Evolutionary conservation across 306 rosid species (phyloP).

Genomic region (Rosa persica): DNA sequence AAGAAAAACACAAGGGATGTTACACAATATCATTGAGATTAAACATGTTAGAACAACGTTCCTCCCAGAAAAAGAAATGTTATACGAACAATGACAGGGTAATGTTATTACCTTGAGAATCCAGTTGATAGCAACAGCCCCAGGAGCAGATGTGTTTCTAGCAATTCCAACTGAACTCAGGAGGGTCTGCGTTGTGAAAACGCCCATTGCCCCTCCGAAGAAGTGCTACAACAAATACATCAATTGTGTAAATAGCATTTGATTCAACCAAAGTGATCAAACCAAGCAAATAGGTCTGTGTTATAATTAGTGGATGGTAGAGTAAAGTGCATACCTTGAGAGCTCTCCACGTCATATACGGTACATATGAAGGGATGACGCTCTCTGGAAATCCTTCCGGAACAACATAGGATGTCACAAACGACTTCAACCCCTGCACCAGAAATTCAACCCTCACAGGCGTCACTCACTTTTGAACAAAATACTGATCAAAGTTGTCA

Average conservation of each 20-base stretch:
- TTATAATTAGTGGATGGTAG: neutral
- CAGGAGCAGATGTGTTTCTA: slow-evolving; percentile 64
- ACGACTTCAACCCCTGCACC: slow-evolving; percentile 70
- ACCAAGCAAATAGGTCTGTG: neutral
- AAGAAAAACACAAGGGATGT: neutral
- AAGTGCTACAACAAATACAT: slow-evolving; percentile 55
- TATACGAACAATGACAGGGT: neutral
- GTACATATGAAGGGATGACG: slow-evolving; percentile 87
- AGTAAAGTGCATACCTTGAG: slow-evolving; percentile 59
- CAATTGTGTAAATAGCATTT: slow-evolving; percentile 6
- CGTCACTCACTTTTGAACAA: neutral
- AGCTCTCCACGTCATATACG: slow-evolving; percentile 98
- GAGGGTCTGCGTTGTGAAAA: slow-evolving; percentile 93
- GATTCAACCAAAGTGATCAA: neutral
- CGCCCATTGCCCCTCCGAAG: slow-evolving; percentile 99
- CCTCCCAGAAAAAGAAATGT: neutral
- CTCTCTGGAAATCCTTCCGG: slow-evolving; percentile 95
- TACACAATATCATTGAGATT: neutral
- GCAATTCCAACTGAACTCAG: slow-evolving; percentile 86
- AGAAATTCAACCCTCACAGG: slow-evolving; percentile 3
- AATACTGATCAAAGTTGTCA: slow-evolving; percentile 1
- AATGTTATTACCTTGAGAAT: slow-evolving; percentile 70
- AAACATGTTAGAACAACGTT: neutral
- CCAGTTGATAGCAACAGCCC: slow-evolving; percentile 96
- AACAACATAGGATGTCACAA: slow-evolving; percentile 85